phyloP scores from a whole-genome alignment of 257 asterid species.

The Solanum tarijense region DNA sequence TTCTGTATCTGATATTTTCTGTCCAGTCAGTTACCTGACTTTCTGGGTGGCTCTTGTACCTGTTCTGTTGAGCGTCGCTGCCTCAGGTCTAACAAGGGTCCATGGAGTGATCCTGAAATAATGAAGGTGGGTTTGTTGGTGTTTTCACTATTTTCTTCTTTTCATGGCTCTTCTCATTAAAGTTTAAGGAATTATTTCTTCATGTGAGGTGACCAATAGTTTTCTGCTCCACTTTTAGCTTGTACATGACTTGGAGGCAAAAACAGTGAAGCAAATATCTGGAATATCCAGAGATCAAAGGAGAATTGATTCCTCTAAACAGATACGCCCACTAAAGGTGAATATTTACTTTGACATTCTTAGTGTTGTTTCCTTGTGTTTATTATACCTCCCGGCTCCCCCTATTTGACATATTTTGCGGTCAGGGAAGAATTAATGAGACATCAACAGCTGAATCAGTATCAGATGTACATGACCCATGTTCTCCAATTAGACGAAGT shows the following conservation, averaged over 20 bases:
- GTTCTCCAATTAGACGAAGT: constrained; percentile 34
- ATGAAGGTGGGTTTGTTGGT: constrained; percentile 44
- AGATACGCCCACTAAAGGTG: constrained; percentile 42
- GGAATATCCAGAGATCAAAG: constrained; percentile 32
- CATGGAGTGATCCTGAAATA: constrained; percentile 90
- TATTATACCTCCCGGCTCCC: neutral
- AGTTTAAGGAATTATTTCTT: neutral
- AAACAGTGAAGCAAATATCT: constrained; percentile 29
- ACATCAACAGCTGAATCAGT: constrained; percentile 44
- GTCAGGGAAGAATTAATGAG: constrained; percentile 49
- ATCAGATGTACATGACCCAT: constrained; percentile 42
- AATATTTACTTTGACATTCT: neutral
- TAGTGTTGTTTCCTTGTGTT: neutral
- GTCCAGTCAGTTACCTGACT: constrained; percentile 82
- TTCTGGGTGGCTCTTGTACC: constrained; percentile 83
- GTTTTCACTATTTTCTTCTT: neutral
- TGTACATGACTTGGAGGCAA: constrained; percentile 41
- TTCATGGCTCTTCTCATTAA: neutral
- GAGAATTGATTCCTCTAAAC: constrained; percentile 28
- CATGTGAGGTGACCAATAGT: neutral
- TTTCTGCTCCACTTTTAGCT: constrained; percentile 26
- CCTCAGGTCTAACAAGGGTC: constrained; percentile 79
- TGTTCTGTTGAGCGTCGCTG: constrained; percentile 80
- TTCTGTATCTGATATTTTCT: constrained; percentile 3
- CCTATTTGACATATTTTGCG: neutral